Base-by-base conservation (phyloP, 2,329 filamentous ascomycete species). In the Xenoacremonium recifei region DNA sequence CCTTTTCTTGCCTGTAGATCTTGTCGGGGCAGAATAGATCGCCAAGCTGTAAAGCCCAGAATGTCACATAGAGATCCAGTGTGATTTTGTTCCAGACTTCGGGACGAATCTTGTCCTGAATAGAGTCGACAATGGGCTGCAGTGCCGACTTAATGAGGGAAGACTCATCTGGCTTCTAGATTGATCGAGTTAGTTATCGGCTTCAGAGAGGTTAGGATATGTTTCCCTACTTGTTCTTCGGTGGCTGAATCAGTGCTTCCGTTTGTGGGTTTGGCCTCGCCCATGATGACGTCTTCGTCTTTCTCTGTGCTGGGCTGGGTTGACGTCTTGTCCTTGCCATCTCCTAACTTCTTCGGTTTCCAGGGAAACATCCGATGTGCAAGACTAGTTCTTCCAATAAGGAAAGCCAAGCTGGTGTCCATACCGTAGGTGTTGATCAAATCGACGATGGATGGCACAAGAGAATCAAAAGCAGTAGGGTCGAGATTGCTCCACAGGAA, bases 41-140 rank as follows among this genome's bases (percentile, higher is more conserved):
- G 34, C 87, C 83, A 3, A 95, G 77, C 20, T 89, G 84, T 11
- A 96, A 74, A 37, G 91, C 85, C 93, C 93, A 99, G 67, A 99
- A 99, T 0, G 87, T 87, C 32, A 87, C 81, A 58, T 89, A 96
- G 62, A 96, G 92, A 21, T 87, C 82, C 1, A 89, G 75, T 32
- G 82, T 90, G 38, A 96, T 77, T 37, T 79, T 80, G 10, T 79
- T 71, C 75, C 85, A 89, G 5, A 82, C 77, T 6, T 80, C 76
- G 2, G 77, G 66, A 1, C 86, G 79, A 10, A 89, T 62, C 0
- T 78, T 70, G 5, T 71, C 68, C 45, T 79, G 77, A 15, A 96
- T 76, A 21, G 82, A 76, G 7, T 85, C 78, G 43, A 91, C 84
- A 15, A 96, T 71, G 5, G 84, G 82, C 49, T 87, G 82, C 36